Evolutionary conservation across 2,329 filamentous ascomycete genomes (phyloP).

Genomic region (Scytalidium lignicola): DNA sequence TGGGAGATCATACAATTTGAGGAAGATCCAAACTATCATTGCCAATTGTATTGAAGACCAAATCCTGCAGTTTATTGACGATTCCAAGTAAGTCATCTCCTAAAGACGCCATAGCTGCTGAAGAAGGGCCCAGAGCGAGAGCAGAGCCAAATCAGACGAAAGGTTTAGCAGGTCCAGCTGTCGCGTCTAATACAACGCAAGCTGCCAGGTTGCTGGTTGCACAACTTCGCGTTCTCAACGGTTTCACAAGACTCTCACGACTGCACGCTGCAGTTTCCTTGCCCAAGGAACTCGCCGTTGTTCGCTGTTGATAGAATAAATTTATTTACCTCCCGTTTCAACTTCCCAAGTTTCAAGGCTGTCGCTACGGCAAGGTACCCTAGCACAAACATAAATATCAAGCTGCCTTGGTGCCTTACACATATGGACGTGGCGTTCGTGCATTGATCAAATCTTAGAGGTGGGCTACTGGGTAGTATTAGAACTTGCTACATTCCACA

Average conservation of each 20-base stretch:
- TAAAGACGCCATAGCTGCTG: conserved; percentile 71
- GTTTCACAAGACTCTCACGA: not conserved
- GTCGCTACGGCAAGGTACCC: not conserved
- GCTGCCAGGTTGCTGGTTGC: not conserved
- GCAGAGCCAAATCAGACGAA: not conserved
- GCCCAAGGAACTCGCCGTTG: not conserved
- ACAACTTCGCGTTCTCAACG: not conserved
- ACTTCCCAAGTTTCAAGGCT: not conserved
- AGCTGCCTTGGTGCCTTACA: not conserved
- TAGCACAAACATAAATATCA: not conserved
- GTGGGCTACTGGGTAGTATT: too few relatives aligned
- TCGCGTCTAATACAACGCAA: not conserved
- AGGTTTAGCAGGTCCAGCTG: not conserved
- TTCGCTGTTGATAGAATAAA: not conserved
- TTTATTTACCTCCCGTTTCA: not conserved
- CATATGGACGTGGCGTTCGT: not conserved
- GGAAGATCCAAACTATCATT: conserved; percentile 96
- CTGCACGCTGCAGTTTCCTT: not conserved
- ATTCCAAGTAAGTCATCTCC: conserved; percentile 92
- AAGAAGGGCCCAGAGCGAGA: not conserved
- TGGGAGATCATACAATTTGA: conserved; percentile 72
- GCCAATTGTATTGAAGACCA: conserved; percentile 99
- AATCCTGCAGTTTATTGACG: conserved; percentile 96
- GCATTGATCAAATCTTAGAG: not conserved
- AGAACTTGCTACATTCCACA: too few relatives aligned